phyloP scores from a whole-genome alignment of 1,284 basidiomycete species.

The Paramarasmius palmivorus region DNA sequence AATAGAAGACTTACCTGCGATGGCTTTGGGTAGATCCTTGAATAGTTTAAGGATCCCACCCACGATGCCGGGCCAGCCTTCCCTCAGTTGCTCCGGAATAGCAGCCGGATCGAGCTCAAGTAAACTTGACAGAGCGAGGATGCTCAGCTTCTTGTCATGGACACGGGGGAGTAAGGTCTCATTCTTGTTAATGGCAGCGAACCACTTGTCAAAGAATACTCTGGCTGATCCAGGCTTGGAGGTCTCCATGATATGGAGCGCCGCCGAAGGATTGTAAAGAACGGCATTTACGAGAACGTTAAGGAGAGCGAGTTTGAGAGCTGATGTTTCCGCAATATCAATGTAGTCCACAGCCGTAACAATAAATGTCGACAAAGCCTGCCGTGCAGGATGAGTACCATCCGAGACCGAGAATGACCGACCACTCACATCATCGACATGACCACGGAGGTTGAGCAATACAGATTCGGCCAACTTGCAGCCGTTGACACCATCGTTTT shows the following conservation, averaged over 20 bases:
- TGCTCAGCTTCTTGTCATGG: slow-evolving; percentile 87
- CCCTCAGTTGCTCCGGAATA: slow-evolving; percentile 60
- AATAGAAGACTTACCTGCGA: slow-evolving; percentile 50
- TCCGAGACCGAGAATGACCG: slow-evolving; percentile 3
- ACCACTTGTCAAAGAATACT: slow-evolving; percentile 81
- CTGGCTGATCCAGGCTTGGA: slow-evolving; percentile 59
- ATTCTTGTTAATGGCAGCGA: slow-evolving; percentile 60
- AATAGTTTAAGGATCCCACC: slow-evolving; percentile 70
- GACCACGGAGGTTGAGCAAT: slow-evolving; percentile 76
- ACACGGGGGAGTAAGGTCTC: slow-evolving; percentile 73
- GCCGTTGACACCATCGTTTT: slow-evolving; percentile 81
- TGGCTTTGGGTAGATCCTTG: slow-evolving; percentile 72
- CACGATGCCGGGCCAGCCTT: slow-evolving; percentile 77
- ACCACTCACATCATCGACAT: slow-evolving; percentile 69
- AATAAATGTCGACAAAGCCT: slow-evolving; percentile 57
- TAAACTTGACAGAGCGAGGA: slow-evolving; percentile 74
- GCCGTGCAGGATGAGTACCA: not conserved
- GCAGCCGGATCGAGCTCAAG: slow-evolving; percentile 63
- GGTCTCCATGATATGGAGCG: slow-evolving; percentile 75
- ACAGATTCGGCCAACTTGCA: slow-evolving; percentile 86
- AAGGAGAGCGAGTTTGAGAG: slow-evolving; percentile 77
- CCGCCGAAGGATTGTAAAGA: slow-evolving; percentile 81
- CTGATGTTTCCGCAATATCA: slow-evolving; percentile 58
- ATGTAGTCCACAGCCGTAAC: slow-evolving; percentile 58
- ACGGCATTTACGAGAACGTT: slow-evolving; percentile 83